Evolutionary conservation across 345 rosid species (phyloP), one percentile per base, ranked within the genome.

Genomic region (Lagerstroemia speciosa): DNA sequence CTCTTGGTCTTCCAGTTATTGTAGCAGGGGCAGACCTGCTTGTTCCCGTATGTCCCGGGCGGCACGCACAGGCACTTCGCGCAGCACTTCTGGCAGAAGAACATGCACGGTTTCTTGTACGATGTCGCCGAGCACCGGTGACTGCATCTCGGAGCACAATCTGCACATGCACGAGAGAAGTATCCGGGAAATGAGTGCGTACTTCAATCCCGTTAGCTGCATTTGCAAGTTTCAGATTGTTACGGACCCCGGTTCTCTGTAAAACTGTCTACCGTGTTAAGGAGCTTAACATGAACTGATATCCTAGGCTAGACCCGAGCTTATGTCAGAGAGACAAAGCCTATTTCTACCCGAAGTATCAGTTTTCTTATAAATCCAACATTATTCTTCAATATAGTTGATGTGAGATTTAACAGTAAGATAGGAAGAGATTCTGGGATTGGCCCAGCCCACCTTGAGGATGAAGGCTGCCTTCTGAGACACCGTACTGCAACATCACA

Each of bases 51-150:
- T 27, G 85, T 80, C 19, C 97, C 96, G 0, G 93, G 79, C 40
- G 97, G 97, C 37, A 91, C 96, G 74, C 88, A 89, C 64, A 83
- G 79, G 78, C 95, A 89, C 72, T 75, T 79, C 26, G 61, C 81
- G 46, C 95, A 89, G 67, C 95, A 89, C 29, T 87, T 83, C 92
- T 87, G n/a, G n/a, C n/a, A n/a, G n/a, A n/a, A n/a, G n/a, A n/a
- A n/a, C n/a, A n/a, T n/a, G n/a, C n/a, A n/a, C 61, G 89, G 82
- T 75, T 85, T 82, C 78, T 80, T 76, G 78, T 75, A 62, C 2
- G 82, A 55, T 11, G 88, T 83, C 20, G 64, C 78, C 0, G 78
- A 74, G 72, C 88, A 84, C 71, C 88, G 74, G 3, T 24, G 40
- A 0, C 36, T 48, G 85, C 88, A 84, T 36, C 66, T 67, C 43